These are phyloP conservation scores for Myrica gale DNA, from an alignment of 306 rosid species.

Conservation along the genomic window DNA sequence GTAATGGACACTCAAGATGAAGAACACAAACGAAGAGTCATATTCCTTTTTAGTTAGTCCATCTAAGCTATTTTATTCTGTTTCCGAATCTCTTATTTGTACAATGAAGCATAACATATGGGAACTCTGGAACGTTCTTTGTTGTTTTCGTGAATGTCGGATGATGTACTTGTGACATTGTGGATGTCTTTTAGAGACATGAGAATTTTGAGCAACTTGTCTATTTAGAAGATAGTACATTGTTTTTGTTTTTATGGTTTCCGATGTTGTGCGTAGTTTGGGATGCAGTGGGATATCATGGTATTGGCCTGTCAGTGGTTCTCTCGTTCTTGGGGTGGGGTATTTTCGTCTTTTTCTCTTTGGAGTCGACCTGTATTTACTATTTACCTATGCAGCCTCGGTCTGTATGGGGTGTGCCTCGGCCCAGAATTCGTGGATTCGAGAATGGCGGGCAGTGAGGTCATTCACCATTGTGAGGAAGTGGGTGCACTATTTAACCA, in stretches of 20 bases:
- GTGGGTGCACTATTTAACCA: no score
- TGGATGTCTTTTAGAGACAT: background rate
- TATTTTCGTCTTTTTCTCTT: no score
- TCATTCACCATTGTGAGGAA: no score
- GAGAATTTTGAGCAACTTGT: constrained; percentile 1
- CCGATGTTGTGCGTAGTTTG: background rate
- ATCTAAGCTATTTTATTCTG: constrained; percentile 11
- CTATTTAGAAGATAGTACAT: constrained; percentile 10
- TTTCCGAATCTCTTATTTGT: background rate
- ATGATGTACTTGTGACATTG: constrained; percentile 20
- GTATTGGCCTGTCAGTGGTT: background rate
- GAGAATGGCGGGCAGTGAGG: no score
- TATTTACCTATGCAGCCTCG: no score
- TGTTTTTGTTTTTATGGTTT: background rate
- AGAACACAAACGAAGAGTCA: no score
- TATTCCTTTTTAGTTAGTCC: background rate
- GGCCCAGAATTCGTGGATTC: no score
- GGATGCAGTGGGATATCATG: background rate
- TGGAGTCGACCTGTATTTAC: background rate
- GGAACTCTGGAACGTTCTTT: constrained; percentile 4
- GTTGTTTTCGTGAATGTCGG: background rate
- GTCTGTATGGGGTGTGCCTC: no score
- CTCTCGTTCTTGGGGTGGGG: no score
- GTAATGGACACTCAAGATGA: constrained; percentile 9
- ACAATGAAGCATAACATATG: constrained; percentile 20